These are phyloP conservation scores for Mytilinidion resinicola DNA, from an alignment of 495 filamentous ascomycete genomes.

Conservation along the genomic window DNA sequence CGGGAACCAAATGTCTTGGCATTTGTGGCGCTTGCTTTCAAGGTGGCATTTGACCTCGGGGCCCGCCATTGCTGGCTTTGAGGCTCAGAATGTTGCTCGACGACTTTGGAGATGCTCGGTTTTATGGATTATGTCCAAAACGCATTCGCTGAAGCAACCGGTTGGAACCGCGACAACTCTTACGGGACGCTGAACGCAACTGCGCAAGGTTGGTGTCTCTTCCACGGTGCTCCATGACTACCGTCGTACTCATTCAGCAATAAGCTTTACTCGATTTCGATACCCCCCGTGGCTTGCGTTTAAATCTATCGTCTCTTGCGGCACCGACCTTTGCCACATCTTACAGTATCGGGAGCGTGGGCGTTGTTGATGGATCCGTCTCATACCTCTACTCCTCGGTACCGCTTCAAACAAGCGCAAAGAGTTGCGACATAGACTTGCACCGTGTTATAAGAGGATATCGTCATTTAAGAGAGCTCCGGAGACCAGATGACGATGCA, in stretches of 20 bases:
- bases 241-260: conserved; percentile 1
- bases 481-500: conserved; percentile 42
- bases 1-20: too few species aligned
- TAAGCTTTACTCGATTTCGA: conserved; percentile 77
- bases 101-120: conserved; percentile 63
- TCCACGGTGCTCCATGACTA: conserved; percentile 1
- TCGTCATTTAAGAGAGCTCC: conserved; percentile 54
- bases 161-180: conserved; percentile 89
- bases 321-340: conserved; percentile 87
- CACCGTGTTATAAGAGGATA: conserved; percentile 63
- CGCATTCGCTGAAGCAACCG: conserved; percentile 78
- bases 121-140: conserved; percentile 98
- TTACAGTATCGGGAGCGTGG: conserved; percentile 77
- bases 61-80: too few species aligned
- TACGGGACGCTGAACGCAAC: conserved; percentile 86
- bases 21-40: too few species aligned
- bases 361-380: conserved; percentile 82
- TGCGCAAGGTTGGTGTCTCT: conserved; percentile 56
- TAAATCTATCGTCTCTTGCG: conserved; percentile 84
- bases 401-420: conserved; percentile 51
- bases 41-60: too few species aligned
- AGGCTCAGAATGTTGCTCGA: conserved; percentile 12
- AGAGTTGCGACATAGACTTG: conserved; percentile 56
- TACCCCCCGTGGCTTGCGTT: conserved; percentile 68
- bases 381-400: conserved; percentile 86